Evolutionary conservation across 2,329 filamentous ascomycete genomes (phyloP).

Genomic region (Aspergillus sp.): DNA sequence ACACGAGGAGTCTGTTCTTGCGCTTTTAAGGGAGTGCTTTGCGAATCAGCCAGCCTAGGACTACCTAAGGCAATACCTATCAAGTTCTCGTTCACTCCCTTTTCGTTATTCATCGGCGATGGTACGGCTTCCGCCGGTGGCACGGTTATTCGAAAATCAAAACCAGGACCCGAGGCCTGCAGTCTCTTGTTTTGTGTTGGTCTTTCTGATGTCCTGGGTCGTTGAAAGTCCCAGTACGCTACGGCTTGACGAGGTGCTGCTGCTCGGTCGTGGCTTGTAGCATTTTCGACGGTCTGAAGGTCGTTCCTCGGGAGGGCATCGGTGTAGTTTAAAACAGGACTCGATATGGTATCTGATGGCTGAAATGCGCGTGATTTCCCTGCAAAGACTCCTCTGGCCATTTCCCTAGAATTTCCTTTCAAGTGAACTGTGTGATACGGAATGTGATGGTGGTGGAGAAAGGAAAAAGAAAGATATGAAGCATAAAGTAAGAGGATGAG

Average conservation of each 20-base stretch:
- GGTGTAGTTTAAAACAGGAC: constrained; percentile 26
- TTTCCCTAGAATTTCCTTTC: constrained; percentile 9
- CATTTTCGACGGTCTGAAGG: constrained; percentile 12
- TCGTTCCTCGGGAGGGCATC: constrained; percentile 29
- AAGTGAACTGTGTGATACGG: constrained; percentile 5
- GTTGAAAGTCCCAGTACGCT: constrained; percentile 14
- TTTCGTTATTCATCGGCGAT: constrained; percentile 8
- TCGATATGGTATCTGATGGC: constrained; percentile 22
- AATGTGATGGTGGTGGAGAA: not conserved
- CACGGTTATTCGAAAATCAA: constrained; percentile 27
- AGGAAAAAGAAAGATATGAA: constrained; percentile 2
- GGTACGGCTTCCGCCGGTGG: constrained; percentile 20
- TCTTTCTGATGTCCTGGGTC: constrained; percentile 14
- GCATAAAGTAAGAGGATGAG: constrained; percentile 7
- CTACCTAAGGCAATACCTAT: constrained; percentile 75
- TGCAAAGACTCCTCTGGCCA: constrained; percentile 25
- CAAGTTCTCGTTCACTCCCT: constrained; percentile 36
- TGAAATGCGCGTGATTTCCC: constrained; percentile 25
- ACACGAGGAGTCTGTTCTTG: constrained; percentile 8
- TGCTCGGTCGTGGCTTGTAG: constrained; percentile 6
- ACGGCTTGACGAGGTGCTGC: constrained; percentile 3
- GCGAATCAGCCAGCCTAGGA: constrained; percentile 42
- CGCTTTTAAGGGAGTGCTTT: constrained; percentile 8
- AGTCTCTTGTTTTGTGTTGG: constrained; percentile 9
- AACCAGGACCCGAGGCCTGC: constrained; percentile 11